Conservation (phyloP, 1,139 yeast species). For the Yamadazyma trypodendri region DNA sequence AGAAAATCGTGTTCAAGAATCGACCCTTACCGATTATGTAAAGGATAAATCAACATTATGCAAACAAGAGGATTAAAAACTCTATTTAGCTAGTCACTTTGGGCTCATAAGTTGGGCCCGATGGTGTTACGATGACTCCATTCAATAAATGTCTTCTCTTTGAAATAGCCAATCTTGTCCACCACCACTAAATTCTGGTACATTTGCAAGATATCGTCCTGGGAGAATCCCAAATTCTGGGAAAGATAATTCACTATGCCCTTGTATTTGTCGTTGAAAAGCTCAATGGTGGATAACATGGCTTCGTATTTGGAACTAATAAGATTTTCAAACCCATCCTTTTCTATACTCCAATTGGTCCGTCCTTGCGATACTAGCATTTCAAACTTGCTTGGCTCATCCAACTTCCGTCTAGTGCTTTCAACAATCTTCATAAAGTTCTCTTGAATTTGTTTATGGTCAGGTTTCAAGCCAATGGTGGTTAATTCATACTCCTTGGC, state of each 20-base stretch:
- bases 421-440: constrained; percentile 32
- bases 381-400: constrained; percentile 27
- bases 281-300: constrained; percentile 62
- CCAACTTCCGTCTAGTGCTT: constrained; percentile 28
- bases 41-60: no score
- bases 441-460: constrained; percentile 36
- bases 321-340: constrained; percentile 55
- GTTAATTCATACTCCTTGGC: constrained; percentile 77
- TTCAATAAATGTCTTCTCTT: constrained; percentile 18
- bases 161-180: constrained; percentile 20
- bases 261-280: constrained; percentile 52
- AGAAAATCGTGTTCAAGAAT: constrained; percentile 58
- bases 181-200: constrained; percentile 41
- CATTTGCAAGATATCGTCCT: constrained; percentile 50
- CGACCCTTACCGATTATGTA: constrained; percentile 77
- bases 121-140: constrained; percentile 26
- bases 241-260: constrained; percentile 53
- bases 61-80: no score
- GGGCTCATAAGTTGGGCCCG: constrained; percentile 14
- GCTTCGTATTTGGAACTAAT: constrained; percentile 70
- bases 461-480: constrained; percentile 59
- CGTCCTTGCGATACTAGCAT: constrained; percentile 33
- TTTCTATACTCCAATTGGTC: constrained; percentile 38
- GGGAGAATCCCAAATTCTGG: constrained; percentile 44
- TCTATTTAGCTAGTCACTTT: no score